These are phyloP conservation scores for Serendipita vermifera DNA, from an alignment of 768 basidiomycete species.

Conservation along the genomic window DNA sequence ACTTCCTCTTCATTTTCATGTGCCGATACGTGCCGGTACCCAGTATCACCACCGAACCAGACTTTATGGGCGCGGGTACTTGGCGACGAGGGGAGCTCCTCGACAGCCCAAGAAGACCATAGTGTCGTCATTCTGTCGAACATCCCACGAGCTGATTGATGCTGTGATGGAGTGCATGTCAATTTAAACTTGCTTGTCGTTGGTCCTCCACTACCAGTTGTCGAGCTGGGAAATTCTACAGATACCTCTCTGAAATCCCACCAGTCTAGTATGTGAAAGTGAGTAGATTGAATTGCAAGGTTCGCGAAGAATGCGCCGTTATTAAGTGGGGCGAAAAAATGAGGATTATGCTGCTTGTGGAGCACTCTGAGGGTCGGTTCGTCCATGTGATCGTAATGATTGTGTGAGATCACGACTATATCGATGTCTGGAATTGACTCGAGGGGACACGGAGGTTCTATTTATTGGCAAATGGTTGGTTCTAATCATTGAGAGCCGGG, in stretches of 20 bases:
- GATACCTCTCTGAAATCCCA: conserved; percentile 33
- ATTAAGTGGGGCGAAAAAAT: conserved; percentile 48
- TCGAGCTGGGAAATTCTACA: conserved; percentile 16
- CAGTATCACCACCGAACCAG: conserved; percentile 65
- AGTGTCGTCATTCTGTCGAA: conserved; percentile 44
- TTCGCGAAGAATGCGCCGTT: conserved; percentile 32
- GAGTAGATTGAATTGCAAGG: conserved; percentile 28
- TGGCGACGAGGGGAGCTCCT: conserved; percentile 24
- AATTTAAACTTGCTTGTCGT: conserved; percentile 27
- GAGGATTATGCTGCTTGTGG: conserved; percentile 24
- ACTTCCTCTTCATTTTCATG: conserved; percentile 37
- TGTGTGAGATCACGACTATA: conserved; percentile 47
- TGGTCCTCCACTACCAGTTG: neutral
- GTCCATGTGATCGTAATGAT: conserved; percentile 44
- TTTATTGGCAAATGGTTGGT: too few species aligned
- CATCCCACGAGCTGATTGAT: conserved; percentile 39
- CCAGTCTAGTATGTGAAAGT: conserved; percentile 50
- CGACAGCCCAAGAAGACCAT: conserved; percentile 56
- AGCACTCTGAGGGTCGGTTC: conserved; percentile 31
- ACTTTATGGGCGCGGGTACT: conserved; percentile 26
- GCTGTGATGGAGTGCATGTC: conserved; percentile 55
- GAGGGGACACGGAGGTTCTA: conserved; percentile 38
- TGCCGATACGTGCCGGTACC: conserved; percentile 36
- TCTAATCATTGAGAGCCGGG: too few species aligned
- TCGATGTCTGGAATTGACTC: conserved; percentile 49